These are phyloP conservation scores for Batkoa obscura DNA, from an alignment of 371 early-diverging fungal genomes.

Conservation along the genomic window DNA sequence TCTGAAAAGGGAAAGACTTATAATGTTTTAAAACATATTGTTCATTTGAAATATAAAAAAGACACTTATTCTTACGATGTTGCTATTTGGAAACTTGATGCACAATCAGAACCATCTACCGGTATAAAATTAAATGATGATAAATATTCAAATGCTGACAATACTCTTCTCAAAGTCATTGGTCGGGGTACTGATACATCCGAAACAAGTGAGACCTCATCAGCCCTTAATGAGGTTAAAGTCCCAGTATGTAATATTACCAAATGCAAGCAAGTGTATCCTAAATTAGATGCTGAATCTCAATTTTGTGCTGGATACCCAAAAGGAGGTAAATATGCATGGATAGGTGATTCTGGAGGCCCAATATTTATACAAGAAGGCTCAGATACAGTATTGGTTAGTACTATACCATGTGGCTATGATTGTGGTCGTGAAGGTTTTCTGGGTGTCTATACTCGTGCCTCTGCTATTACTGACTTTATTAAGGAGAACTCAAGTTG, in stretches of 20 bases:
- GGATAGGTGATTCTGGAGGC: conserved; percentile 5
- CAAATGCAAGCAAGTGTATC: neutral
- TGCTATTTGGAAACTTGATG: no score
- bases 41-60: no score
- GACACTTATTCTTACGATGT: no score
- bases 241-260: neutral
- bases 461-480: neutral
- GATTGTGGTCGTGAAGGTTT: neutral
- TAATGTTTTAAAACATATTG: no score
- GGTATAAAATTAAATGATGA: no score
- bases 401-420: neutral
- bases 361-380: neutral
- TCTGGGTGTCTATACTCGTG: conserved; percentile 4
- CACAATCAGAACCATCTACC: no score
- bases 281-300: neutral
- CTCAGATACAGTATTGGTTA: neutral
- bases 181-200: no score
- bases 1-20: no score
- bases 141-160: no score
- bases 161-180: no score
- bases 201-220: no score
- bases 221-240: no score
- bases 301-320: conserved; percentile 5
- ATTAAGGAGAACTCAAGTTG: neutral
- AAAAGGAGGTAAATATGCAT: conserved; percentile 1